These are phyloP conservation scores for Kurtzmaniella quercitrusa DNA, from an alignment of 1,139 yeast genomes.

Conservation along the genomic window DNA sequence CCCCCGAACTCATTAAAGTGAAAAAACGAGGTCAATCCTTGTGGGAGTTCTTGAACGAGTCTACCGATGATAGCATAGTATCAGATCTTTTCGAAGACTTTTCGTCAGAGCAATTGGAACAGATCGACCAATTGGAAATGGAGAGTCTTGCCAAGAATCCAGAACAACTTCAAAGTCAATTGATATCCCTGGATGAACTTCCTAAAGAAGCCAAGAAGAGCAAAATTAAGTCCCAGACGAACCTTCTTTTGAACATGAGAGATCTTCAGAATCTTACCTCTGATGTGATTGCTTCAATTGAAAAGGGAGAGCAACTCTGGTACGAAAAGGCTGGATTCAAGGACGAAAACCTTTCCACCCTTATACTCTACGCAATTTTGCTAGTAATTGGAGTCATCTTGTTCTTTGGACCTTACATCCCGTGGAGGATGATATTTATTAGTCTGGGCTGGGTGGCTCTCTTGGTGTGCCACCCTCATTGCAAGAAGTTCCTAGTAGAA, in stretches of 20 bases:
- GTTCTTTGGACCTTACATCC: constrained; percentile 58
- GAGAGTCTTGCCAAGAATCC: not conserved
- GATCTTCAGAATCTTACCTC: constrained; percentile 63
- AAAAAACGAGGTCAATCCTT: constrained; percentile 54
- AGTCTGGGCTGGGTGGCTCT: constrained; percentile 51
- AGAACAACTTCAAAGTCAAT: not conserved
- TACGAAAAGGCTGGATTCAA: constrained; percentile 67
- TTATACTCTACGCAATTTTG: constrained; percentile 40
- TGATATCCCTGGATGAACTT: not conserved
- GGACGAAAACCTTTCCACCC: constrained; percentile 65
- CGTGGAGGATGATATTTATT: constrained; percentile 60
- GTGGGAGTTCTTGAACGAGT: constrained; percentile 45
- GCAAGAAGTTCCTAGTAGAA: constrained; percentile 22
- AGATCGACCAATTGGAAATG: constrained; percentile 11
- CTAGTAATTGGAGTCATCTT: constrained; percentile 33
- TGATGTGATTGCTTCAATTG: constrained; percentile 48
- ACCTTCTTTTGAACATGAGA: constrained; percentile 50
- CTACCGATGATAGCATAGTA: constrained; percentile 36
- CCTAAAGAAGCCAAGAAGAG: constrained; percentile 9
- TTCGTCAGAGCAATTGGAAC: constrained; percentile 12
- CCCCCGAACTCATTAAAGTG: constrained; percentile 37
- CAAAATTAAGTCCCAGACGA: constrained; percentile 33
- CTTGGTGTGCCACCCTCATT: constrained; percentile 54
- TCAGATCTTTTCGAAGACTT: constrained; percentile 31
- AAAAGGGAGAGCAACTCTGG: constrained; percentile 51